phyloP scores from a whole-genome alignment of 2,329 filamentous ascomycete species.

The Fusarium sp. region DNA sequence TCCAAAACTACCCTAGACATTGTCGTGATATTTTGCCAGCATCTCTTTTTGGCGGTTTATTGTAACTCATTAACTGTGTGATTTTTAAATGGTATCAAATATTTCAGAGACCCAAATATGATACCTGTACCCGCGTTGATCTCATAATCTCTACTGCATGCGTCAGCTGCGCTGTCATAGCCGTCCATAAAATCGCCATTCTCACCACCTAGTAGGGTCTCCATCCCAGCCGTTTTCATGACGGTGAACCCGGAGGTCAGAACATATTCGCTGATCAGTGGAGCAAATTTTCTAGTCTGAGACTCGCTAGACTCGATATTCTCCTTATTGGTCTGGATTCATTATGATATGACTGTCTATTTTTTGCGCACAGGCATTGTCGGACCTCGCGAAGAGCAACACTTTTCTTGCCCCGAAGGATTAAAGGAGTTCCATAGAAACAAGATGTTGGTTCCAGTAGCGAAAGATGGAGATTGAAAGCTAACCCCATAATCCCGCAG shows the following conservation, averaged over 20 bases:
- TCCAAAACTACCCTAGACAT: slow-evolving; percentile 24
- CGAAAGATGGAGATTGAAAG: background rate
- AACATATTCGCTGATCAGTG: slow-evolving; percentile 18
- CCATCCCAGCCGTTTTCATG: background rate
- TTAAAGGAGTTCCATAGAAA: background rate
- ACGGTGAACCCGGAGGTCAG: background rate
- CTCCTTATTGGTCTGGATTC: slow-evolving; percentile 11
- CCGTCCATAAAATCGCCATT: background rate
- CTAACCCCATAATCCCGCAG: background rate
- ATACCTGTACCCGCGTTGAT: background rate
- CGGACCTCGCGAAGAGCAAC: slow-evolving; percentile 19
- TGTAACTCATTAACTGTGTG: background rate
- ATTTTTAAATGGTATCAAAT: background rate
- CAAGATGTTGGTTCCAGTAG: slow-evolving; percentile 4
- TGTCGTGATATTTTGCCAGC: background rate
- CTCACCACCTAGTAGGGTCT: no score
- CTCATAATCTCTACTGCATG: background rate
- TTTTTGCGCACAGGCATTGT: background rate
- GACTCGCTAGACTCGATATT: background rate
- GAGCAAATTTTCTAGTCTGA: background rate
- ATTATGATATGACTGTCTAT: slow-evolving; percentile 15
- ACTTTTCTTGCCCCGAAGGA: background rate
- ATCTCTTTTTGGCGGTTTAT: background rate
- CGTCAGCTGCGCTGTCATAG: background rate
- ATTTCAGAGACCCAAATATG: background rate